Evolutionary conservation across 495 filamentous ascomycete genomes (phyloP).

Genomic region (Collariella sp.): DNA sequence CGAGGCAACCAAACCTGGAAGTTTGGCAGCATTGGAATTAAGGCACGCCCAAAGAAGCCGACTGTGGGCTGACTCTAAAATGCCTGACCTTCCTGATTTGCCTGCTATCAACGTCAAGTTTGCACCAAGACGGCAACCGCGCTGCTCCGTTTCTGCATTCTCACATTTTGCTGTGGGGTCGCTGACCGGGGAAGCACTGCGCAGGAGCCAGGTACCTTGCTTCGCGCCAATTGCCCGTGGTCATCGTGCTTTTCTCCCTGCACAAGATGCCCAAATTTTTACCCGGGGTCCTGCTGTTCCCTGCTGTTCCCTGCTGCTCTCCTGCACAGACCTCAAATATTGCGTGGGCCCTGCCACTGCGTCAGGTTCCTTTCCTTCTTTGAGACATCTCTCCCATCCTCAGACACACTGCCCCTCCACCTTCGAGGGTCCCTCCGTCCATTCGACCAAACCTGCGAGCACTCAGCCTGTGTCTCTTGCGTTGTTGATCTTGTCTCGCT

Average conservation of each 20-base stretch:
- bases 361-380: neutral
- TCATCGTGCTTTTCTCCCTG: conserved; percentile 9
- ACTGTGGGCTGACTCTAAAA: too few species aligned
- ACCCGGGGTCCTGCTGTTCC: neutral
- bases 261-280: neutral
- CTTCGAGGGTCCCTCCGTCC: neutral
- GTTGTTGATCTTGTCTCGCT: too few species aligned
- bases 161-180: neutral
- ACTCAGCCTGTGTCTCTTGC: too few species aligned
- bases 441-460: neutral
- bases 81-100: too few species aligned
- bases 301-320: neutral
- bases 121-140: too few species aligned
- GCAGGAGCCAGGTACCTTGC: conserved; percentile 14
- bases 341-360: neutral
- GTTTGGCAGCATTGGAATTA: too few species aligned
- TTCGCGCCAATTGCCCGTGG: too few species aligned
- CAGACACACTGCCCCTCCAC: too few species aligned
- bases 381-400: conserved; percentile 6
- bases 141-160: too few species aligned
- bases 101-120: too few species aligned
- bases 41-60: too few species aligned
- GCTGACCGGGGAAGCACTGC: neutral
- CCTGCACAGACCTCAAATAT: conserved; percentile 1
- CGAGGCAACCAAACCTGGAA: too few species aligned